These are phyloP conservation scores for Backusella macrospora DNA, from an alignment of 192 early-diverging fungal species.

Conservation along the genomic window DNA sequence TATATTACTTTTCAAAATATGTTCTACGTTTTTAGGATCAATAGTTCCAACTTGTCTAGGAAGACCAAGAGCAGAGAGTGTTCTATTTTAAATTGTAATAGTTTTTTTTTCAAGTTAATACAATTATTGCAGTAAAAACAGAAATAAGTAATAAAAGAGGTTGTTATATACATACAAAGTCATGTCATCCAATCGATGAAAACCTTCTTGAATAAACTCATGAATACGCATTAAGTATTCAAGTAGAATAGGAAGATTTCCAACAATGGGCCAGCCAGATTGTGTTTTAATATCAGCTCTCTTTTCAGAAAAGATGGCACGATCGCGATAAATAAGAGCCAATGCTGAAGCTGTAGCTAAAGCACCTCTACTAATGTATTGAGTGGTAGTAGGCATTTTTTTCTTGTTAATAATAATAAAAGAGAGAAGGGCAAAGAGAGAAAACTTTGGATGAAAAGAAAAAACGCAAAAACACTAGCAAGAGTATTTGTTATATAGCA, in stretches of 20 bases:
- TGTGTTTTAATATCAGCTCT: conserved; percentile 2
- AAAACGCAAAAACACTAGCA: background rate
- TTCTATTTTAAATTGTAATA: background rate
- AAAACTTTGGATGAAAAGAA: background rate
- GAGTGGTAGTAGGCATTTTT: conserved; percentile 4
- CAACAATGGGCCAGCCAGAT: conserved; percentile 21
- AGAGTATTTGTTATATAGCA: background rate
- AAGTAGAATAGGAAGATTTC: background rate
- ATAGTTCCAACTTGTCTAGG: conserved; percentile 22
- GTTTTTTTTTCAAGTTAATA: background rate
- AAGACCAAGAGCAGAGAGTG: conserved; percentile 3
- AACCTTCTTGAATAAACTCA: conserved; percentile 2
- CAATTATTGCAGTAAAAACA: too few species aligned
- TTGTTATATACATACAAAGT: background rate
- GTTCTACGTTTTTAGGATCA: conserved; percentile 32
- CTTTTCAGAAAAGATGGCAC: conserved; percentile 23
- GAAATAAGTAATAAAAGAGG: background rate
- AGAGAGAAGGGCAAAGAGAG: background rate
- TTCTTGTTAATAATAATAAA: background rate
- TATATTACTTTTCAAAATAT: conserved; percentile 28
- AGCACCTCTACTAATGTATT: background rate
- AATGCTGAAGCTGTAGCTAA: background rate
- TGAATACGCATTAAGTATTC: background rate
- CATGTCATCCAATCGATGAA: background rate
- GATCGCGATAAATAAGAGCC: conserved; percentile 20